phyloP scores from a whole-genome alignment of 768 basidiomycete genomes.

The Auriculariales sp. region DNA sequence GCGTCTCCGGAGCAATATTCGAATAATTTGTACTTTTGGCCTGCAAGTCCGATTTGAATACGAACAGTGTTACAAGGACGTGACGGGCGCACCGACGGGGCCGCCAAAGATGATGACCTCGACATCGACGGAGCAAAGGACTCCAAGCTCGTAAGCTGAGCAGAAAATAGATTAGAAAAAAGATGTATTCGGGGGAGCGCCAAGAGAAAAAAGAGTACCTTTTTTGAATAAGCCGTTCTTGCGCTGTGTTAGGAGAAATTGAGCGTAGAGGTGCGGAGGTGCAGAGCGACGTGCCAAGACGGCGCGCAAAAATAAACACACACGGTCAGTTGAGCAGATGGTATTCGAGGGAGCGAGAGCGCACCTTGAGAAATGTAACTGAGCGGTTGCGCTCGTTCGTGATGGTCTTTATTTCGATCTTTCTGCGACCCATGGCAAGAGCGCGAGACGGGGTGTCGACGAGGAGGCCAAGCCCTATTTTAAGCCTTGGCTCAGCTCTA shows the following conservation, averaged over 20 bases:
- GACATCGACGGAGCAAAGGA: slow-evolving; percentile 77
- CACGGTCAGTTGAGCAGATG: not conserved
- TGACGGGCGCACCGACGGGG: slow-evolving; percentile 10
- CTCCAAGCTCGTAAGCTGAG: slow-evolving; percentile 85
- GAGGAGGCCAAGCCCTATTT: too few species aligned
- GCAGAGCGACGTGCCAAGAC: not conserved
- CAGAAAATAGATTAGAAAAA: too few species aligned
- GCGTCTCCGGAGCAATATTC: slow-evolving; percentile 68
- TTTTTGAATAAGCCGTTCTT: slow-evolving; percentile 88
- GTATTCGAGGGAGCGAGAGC: slow-evolving; percentile 9
- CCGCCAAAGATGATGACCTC: slow-evolving; percentile 76
- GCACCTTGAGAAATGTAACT: slow-evolving; percentile 80
- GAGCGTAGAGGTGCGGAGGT: not conserved
- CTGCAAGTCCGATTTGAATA: slow-evolving; percentile 39
- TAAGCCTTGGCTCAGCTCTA: too few species aligned
- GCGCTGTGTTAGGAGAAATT: slow-evolving; percentile 30
- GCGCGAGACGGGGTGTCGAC: too few species aligned
- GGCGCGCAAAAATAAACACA: not conserved
- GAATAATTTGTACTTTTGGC: slow-evolving; percentile 69
- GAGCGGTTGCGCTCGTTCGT: slow-evolving; percentile 77
- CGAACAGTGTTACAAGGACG: slow-evolving; percentile 1
- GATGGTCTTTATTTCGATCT: slow-evolving; percentile 74
- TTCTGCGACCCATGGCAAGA: slow-evolving; percentile 48
- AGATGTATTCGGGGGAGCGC: too few species aligned
- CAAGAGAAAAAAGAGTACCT: too few species aligned